A percentile compares a stretch with the other conserved stretches of the same genome.
These are phyloP conservation scores for Penicillium sp. DNA, from an alignment of 2,329 filamentous ascomycete genomes.

Conservation along the genomic window DNA sequence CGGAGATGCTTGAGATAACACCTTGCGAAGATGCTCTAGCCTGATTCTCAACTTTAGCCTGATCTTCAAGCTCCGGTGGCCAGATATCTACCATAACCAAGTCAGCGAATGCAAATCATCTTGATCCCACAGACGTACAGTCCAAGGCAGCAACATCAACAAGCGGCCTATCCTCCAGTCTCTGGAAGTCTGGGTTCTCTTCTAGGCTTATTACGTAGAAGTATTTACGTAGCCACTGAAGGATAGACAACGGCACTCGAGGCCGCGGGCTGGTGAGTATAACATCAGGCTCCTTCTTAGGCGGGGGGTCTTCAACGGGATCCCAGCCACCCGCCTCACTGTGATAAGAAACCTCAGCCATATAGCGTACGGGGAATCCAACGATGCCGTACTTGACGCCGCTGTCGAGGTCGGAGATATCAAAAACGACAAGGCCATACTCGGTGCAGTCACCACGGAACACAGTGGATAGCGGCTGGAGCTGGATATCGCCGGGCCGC, in stretches of 20 bases:
- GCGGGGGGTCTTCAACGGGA: conserved; percentile 13
- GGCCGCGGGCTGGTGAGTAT: conserved; percentile 10
- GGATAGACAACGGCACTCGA: conserved; percentile 14
- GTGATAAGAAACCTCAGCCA: conserved; percentile 9
- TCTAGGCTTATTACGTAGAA: neutral
- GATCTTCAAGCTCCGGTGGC: conserved; percentile 7
- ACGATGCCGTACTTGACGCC: conserved; percentile 15
- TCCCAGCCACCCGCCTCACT: conserved; percentile 6
- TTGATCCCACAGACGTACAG: conserved; percentile 10
- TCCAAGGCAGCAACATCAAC: conserved; percentile 10
- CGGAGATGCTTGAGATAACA: conserved; percentile 8
- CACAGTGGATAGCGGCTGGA: conserved; percentile 14
- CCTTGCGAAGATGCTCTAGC: neutral
- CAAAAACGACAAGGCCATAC: conserved; percentile 13
- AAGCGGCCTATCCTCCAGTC: conserved; percentile 11
- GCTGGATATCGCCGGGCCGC: conserved; percentile 12
- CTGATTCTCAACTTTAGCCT: neutral
- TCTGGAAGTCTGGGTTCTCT: neutral
- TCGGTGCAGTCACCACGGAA: conserved; percentile 12
- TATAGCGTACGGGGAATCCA: conserved; percentile 13
- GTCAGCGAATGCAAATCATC: conserved; percentile 10
- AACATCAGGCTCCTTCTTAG: conserved; percentile 12
- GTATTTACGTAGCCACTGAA: conserved; percentile 11
- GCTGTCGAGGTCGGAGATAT: conserved; percentile 17
- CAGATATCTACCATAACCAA: conserved; percentile 17